Evolutionary conservation across 1,139 yeast genomes (phyloP).

Genomic region (Nakaseomyces sp.): DNA sequence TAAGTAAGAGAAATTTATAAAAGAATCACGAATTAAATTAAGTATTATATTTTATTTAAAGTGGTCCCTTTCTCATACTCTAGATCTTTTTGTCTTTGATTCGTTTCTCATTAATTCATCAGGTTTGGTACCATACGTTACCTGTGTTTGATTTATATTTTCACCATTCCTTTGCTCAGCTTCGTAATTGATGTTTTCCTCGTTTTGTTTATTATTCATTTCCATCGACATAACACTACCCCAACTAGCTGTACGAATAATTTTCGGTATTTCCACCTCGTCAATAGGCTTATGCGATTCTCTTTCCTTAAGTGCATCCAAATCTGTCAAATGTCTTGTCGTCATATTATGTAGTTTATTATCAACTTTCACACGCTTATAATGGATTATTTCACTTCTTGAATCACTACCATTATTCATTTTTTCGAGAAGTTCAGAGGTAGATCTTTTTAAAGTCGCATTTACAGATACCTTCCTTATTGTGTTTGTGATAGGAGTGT

Average conservation of each 20-base stretch:
- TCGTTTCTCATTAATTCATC: slow-evolving; percentile 11
- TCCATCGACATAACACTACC: slow-evolving; percentile 25
- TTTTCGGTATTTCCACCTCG: slow-evolving; percentile 8
- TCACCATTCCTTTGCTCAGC: not conserved
- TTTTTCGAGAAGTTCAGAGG: slow-evolving; percentile 5
- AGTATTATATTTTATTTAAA: not conserved
- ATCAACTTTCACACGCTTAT: slow-evolving; percentile 1
- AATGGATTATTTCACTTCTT: not conserved
- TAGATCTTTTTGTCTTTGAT: slow-evolving; percentile 9
- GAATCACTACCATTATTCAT: not conserved
- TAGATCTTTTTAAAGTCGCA: slow-evolving; percentile 1
- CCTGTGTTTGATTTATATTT: slow-evolving; percentile 29
- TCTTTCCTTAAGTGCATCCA: slow-evolving; percentile 7
- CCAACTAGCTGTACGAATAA: slow-evolving; percentile 24
- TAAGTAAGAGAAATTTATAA: too few species aligned
- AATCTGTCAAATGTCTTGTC: slow-evolving; percentile 1
- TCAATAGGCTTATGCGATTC: not conserved
- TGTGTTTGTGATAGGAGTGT: not conserved
- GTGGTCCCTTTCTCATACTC: slow-evolving; percentile 9
- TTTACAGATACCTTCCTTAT: not conserved
- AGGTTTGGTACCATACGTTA: slow-evolving; percentile 25
- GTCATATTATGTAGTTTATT: not conserved
- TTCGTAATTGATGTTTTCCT: not conserved
- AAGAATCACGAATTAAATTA: not conserved
- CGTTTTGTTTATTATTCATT: not conserved